Conservation (phyloP, 2,329 filamentous ascomycete species). For the Aureobasidium sp. region DNA sequence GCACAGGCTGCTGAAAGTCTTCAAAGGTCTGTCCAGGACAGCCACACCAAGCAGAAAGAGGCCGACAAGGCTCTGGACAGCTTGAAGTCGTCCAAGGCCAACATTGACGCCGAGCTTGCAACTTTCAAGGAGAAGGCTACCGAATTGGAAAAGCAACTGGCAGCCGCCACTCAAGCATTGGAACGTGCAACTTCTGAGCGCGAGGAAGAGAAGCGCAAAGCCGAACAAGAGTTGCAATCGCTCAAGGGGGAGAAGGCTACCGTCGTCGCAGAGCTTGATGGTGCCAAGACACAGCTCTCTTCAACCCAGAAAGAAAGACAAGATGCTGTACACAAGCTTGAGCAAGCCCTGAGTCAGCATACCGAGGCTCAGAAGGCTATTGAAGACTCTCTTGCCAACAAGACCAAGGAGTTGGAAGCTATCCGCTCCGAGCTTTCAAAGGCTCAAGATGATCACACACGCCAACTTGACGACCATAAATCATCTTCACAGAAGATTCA, state of each 20-base stretch:
- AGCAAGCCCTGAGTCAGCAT: constrained; percentile 7
- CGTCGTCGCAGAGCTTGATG: constrained; percentile 9
- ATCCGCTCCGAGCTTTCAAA: background rate
- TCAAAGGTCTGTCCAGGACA: constrained; percentile 1
- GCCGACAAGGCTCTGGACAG: constrained; percentile 5
- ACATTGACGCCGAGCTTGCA: constrained; percentile 1
- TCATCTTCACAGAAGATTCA: background rate
- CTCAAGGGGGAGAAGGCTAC: background rate
- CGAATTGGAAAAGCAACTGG: constrained; percentile 16
- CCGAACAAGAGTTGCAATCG: constrained; percentile 8
- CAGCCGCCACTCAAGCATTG: constrained; percentile 13
- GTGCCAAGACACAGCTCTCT: constrained; percentile 12
- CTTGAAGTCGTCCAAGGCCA: constrained; percentile 1
- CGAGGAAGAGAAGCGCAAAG: constrained; percentile 1
- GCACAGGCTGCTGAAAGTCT: background rate
- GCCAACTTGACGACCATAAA: constrained; percentile 1
- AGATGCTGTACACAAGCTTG: background rate
- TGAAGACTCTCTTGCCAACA: background rate
- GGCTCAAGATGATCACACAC: constrained; percentile 6
- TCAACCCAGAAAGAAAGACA: constrained; percentile 12
- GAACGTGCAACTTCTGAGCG: constrained; percentile 4
- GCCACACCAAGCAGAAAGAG: constrained; percentile 1
- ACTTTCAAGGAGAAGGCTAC: constrained; percentile 10
- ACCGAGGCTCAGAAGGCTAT: background rate
- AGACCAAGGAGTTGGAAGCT: constrained; percentile 5